Base-by-base conservation (phyloP, 148 eudicot genomes). In the Arctostaphylos glauca region DNA sequence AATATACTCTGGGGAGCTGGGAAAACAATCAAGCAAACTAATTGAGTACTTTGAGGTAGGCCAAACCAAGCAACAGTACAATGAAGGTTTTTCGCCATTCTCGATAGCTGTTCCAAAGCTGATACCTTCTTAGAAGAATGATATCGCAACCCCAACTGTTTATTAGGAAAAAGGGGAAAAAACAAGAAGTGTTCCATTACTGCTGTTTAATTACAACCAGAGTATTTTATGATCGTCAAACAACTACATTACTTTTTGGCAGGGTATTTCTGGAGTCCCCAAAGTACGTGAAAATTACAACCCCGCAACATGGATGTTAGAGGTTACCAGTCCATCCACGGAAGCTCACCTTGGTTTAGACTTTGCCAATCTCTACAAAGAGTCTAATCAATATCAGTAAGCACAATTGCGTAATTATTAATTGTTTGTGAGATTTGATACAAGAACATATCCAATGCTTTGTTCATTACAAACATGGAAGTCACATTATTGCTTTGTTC, bases 291-390 rank as follows among this genome's bases (percentile, higher is more conserved):
- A 87, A 88, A 88, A 88, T 6, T 88, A 83, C 68, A 91, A 91
- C 81, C 93, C 92, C 3, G 92, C 93, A 52, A 87, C 93, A 18
- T 91, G 93, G 93, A 88, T 91, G 91, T 73, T 89, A 74, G 92
- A 89, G 48, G 84, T 88, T 5, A 86, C 86, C 72, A 83, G 88
- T 21, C 41, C 64, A 62, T 74, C 85, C 9, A 74, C 74, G 72
- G 93, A 89, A 84, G 80, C 81, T 6, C 81, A 80, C 25, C 84
- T 89, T 71, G 84, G 85, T 16, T 25, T 84, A 21, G 87, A 88
- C 73, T 91, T 89, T 77, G 87, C 86, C 9, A 49, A 70, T 2
- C 43, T 74, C 77, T 91, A 88, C 71, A 83, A 70, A 66, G 79
- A 83, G 2, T 91, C 92, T 8, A 10, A 70, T 0, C 83, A 81